Evolutionary conservation across 352 stramenopile species (phyloP).

Genomic region (Globisporangium radiosum): DNA sequence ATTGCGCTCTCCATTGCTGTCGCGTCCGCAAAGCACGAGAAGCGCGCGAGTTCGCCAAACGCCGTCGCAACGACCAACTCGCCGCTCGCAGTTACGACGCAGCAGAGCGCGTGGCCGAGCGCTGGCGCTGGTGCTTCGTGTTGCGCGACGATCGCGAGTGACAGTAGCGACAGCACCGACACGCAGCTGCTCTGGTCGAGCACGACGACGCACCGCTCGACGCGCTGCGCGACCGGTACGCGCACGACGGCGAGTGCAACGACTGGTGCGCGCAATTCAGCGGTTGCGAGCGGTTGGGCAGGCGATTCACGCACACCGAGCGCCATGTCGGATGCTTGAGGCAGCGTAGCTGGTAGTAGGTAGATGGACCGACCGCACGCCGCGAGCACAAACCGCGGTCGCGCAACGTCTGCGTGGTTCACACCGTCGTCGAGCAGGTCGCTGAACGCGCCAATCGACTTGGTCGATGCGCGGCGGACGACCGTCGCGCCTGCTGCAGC

Average conservation of each 20-base stretch:
- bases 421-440: slow-evolving; percentile 6
- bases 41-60: slow-evolving; percentile 63
- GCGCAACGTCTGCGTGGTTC: slow-evolving; percentile 28
- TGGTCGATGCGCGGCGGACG: background rate
- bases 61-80: slow-evolving; percentile 54
- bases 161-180: slow-evolving; percentile 59
- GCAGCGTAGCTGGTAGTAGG: slow-evolving; percentile 39
- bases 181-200: slow-evolving; percentile 61
- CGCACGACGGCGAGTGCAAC: slow-evolving; percentile 45
- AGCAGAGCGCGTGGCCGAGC: slow-evolving; percentile 28
- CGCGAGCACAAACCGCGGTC: slow-evolving; percentile 46
- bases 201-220: slow-evolving; percentile 61
- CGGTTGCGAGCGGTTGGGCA: slow-evolving; percentile 38
- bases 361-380: slow-evolving; percentile 52
- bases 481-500: background rate
- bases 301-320: slow-evolving; percentile 36
- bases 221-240: slow-evolving; percentile 38
- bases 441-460: slow-evolving; percentile 7
- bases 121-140: slow-evolving; percentile 19
- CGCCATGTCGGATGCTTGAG: slow-evolving; percentile 54
- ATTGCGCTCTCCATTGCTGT: slow-evolving; percentile 50
- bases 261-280: slow-evolving; percentile 37
- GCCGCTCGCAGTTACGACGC: slow-evolving; percentile 37
- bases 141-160: slow-evolving; percentile 46
- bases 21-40: slow-evolving; percentile 47